These are phyloP conservation scores for Talaromyces pinophilus DNA, from an alignment of 2,329 filamentous ascomycete genomes.

Conservation along the genomic window DNA sequence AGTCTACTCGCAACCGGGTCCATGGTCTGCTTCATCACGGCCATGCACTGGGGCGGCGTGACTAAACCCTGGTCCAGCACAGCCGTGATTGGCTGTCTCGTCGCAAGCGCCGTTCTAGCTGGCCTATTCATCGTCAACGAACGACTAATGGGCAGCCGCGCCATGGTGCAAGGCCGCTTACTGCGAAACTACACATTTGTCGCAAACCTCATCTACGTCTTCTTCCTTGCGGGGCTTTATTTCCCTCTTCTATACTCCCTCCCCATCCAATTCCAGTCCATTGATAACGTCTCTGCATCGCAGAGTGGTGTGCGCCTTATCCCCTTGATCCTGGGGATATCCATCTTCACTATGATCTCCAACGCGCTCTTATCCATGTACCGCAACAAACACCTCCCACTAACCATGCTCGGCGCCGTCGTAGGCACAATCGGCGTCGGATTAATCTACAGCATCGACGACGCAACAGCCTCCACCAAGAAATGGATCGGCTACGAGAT, in stretches of 20 bases:
- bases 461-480: conserved; percentile 23
- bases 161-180: conserved; percentile 41
- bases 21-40: conserved; percentile 30
- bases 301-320: conserved; percentile 45
- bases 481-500: conserved; percentile 33
- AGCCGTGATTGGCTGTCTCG: conserved; percentile 27
- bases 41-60: conserved; percentile 33
- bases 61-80: conserved; percentile 29
- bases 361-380: conserved; percentile 32
- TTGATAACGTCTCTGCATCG: conserved; percentile 33
- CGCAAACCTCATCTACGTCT: conserved; percentile 35
- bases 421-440: conserved; percentile 33
- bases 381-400: conserved; percentile 29
- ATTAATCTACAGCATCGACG: conserved; percentile 37
- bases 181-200: conserved; percentile 40
- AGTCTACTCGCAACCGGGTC: conserved; percentile 27
- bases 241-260: conserved; percentile 38
- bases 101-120: conserved; percentile 26
- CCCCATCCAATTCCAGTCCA: conserved; percentile 24
- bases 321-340: conserved; percentile 41
- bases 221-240: conserved; percentile 39
- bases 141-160: conserved; percentile 23
- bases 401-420: conserved; percentile 31
- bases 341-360: conserved; percentile 32
- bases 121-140: conserved; percentile 26